Evolutionary conservation across 345 rosid species (phyloP).

Genomic region (Sisymbrium irio): DNA sequence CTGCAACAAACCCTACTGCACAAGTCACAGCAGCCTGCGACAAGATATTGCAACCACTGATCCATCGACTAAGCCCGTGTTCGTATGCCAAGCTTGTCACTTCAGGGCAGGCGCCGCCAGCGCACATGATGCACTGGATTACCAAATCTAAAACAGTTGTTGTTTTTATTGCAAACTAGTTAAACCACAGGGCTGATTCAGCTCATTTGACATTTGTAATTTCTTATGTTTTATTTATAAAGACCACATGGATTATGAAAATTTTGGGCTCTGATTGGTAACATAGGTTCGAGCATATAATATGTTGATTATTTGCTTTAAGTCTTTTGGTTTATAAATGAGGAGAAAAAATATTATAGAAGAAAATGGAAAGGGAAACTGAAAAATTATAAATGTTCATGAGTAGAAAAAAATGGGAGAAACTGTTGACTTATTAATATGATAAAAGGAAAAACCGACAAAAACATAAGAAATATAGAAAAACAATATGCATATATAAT

Average conservation of each 20-base stretch:
- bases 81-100: constrained; percentile 57
- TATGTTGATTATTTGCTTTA: no score
- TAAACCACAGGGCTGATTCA: constrained; percentile 14
- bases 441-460: no score
- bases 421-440: no score
- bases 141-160: neutral
- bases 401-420: no score
- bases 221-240: neutral
- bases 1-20: constrained; percentile 74
- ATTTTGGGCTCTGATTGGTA: no score
- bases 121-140: constrained; percentile 19
- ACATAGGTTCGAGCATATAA: no score
- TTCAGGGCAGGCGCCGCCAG: constrained; percentile 16
- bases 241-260: neutral
- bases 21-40: constrained; percentile 32
- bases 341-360: no score
- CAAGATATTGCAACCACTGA: constrained; percentile 11
- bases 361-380: no score
- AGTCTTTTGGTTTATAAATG: no score
- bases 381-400: no score
- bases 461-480: no score
- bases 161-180: constrained; percentile 54
- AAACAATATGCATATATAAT: no score
- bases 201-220: constrained; percentile 7
- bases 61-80: constrained; percentile 31